Evolutionary conservation across 1,284 basidiomycete genomes (phyloP).

Genomic region (Moesziomyces antarcticus): DNA sequence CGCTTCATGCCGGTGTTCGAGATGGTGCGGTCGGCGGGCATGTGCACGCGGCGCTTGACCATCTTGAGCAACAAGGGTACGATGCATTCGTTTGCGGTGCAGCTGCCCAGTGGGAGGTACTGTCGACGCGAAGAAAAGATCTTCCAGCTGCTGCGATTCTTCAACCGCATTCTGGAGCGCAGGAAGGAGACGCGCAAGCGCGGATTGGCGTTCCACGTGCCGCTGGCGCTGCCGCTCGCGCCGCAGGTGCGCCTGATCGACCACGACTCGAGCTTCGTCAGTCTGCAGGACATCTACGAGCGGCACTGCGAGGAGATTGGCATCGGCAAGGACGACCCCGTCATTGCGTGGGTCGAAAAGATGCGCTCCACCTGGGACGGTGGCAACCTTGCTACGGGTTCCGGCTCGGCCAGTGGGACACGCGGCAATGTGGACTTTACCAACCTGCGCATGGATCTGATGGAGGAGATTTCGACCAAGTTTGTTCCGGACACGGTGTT

Average conservation of each 20-base stretch:
- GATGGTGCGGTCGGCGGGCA: constrained; percentile 82
- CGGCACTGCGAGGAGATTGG: constrained; percentile 82
- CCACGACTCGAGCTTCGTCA: constrained; percentile 89
- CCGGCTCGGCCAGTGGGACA: constrained; percentile 1
- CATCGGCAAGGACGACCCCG: constrained; percentile 86
- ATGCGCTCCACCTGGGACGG: constrained; percentile 63
- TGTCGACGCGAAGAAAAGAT: constrained; percentile 92
- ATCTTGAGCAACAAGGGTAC: constrained; percentile 94
- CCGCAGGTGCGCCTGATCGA: constrained; percentile 87
- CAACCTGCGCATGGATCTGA: constrained; percentile 84
- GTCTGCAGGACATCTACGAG: constrained; percentile 93
- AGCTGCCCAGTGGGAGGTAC: constrained; percentile 86
- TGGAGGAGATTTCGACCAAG: constrained; percentile 89
- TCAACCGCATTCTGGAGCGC: constrained; percentile 75
- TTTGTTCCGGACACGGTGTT: constrained; percentile 90
- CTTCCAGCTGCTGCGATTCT: constrained; percentile 89
- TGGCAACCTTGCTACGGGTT: background rate
- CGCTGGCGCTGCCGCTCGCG: constrained; percentile 85
- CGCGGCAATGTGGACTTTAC: constrained; percentile 73
- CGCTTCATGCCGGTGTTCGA: constrained; percentile 93
- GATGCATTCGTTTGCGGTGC: constrained; percentile 87
- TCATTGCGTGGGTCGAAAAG: constrained; percentile 67
- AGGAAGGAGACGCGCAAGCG: constrained; percentile 94
- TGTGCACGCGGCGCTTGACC: constrained; percentile 89
- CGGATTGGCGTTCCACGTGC: constrained; percentile 90